Percentiles rank a stretch among this genome's conserved stretches.
Conservation (phyloP, 2,329 filamentous ascomycete genomes). For the Parascedosporium putredinis region DNA sequence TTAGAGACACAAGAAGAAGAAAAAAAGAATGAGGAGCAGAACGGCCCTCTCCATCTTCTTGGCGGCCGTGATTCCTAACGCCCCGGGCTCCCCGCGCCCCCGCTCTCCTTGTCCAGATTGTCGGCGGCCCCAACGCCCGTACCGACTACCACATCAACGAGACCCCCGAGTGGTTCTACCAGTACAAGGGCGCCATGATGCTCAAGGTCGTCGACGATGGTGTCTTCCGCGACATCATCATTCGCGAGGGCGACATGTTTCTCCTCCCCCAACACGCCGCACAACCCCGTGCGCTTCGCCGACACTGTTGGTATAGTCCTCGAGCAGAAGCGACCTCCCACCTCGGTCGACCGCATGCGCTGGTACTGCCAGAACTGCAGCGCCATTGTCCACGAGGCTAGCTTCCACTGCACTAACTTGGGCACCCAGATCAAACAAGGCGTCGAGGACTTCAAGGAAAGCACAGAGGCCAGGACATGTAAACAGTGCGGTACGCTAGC, state of each 20-base stretch:
- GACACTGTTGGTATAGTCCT: conserved; percentile 90
- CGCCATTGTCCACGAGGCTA: conserved; percentile 70
- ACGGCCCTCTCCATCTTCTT: background rate
- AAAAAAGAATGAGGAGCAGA: background rate
- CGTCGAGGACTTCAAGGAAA: conserved; percentile 68
- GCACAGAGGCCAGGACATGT: conserved; percentile 61
- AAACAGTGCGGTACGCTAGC: conserved; percentile 66
- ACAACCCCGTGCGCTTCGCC: conserved; percentile 89
- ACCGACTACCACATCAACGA: conserved; percentile 98
- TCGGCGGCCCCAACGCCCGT: conserved; percentile 89
- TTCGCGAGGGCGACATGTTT: conserved; percentile 90
- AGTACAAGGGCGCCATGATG: conserved; percentile 86
- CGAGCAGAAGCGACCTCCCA: conserved; percentile 68
- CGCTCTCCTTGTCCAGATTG: conserved; percentile 45
- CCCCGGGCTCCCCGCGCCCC: conserved; percentile 1
- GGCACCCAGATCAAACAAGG: conserved; percentile 91
- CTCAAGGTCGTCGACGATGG: conserved; percentile 75
- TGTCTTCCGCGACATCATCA: conserved; percentile 72
- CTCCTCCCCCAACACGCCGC: conserved; percentile 88
- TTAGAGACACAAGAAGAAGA: background rate
- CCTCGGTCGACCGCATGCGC: conserved; percentile 64
- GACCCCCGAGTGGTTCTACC: conserved; percentile 97
- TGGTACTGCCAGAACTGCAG: conserved; percentile 79
- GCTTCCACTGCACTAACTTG: conserved; percentile 81
- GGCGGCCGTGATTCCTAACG: background rate